Conservation (phyloP, 83 land plant genomes). For the Diphasiastrum complanatum region DNA sequence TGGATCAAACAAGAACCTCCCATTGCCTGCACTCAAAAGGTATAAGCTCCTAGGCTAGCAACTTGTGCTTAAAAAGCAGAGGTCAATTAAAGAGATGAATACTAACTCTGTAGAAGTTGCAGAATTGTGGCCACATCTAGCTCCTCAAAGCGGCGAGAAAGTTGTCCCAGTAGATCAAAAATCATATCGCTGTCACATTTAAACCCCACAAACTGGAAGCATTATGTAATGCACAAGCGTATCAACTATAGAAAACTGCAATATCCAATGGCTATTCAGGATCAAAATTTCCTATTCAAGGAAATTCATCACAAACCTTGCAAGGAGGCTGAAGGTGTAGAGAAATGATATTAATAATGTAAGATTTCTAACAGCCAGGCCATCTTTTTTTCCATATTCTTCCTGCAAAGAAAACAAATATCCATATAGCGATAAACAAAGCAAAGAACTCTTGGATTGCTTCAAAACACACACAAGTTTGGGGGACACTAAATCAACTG, state of each 20-base stretch:
- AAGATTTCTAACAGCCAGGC: conserved; percentile 68
- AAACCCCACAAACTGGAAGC: not conserved
- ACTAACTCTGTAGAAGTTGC: conserved; percentile 71
- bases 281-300: not conserved
- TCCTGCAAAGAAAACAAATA: conserved; percentile 43
- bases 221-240: no score
- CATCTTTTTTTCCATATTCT: conserved; percentile 61
- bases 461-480: no score
- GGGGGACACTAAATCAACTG: no score
- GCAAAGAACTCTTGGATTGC: no score
- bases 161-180: conserved; percentile 63
- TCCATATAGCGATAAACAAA: conserved; percentile 1
- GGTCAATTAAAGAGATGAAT: conserved; percentile 3
- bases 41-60: no score
- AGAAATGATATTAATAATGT: conserved; percentile 62
- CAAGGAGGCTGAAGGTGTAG: conserved; percentile 62
- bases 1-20: no score
- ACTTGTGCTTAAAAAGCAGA: no score
- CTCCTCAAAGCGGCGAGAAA: conserved; percentile 73
- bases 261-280: not conserved
- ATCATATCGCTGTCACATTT: conserved; percentile 65
- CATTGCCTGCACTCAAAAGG: no score
- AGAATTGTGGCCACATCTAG: conserved; percentile 86
- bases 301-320: conserved; percentile 45
- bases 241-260: not conserved